Conservation (phyloP, 2,329 filamentous ascomycete species). For the Akanthomyces dipterigenus region DNA sequence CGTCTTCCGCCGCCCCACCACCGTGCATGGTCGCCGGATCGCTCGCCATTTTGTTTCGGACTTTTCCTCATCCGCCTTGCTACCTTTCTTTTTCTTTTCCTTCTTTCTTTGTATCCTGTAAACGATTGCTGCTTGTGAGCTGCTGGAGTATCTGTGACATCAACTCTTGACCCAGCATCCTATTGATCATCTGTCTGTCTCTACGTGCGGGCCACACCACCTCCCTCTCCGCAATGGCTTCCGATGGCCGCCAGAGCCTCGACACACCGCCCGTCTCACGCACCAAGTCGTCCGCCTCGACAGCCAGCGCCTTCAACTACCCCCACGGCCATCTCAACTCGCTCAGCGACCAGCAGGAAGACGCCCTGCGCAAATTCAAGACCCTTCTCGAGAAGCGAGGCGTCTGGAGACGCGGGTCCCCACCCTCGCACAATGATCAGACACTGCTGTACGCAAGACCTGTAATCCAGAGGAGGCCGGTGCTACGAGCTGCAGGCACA, state of each 20-base stretch:
- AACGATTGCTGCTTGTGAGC: not conserved
- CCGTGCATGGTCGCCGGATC: not conserved
- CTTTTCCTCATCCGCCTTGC: not conserved
- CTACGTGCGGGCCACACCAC: not conserved
- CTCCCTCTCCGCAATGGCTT: constrained; percentile 1
- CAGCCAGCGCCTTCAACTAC: constrained; percentile 44
- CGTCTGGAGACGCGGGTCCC: constrained; percentile 51
- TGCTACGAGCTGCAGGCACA: not conserved
- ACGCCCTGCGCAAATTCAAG: constrained; percentile 68
- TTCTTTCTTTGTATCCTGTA: not conserved
- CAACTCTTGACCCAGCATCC: not conserved
- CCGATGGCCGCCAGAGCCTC: constrained; percentile 4
- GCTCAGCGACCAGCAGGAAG: constrained; percentile 61
- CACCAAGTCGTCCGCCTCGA: constrained; percentile 19
- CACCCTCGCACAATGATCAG: constrained; percentile 64
- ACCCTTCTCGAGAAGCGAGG: constrained; percentile 55
- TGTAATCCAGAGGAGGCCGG: not conserved
- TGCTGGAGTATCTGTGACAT: not conserved
- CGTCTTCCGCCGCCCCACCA: not conserved
- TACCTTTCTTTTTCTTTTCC: not conserved
- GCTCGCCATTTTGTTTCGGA: not conserved
- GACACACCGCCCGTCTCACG: constrained; percentile 1
- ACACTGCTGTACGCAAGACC: constrained; percentile 51
- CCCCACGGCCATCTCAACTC: constrained; percentile 76
- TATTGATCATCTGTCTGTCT: not conserved